Evolutionary conservation across 2,329 filamentous ascomycete species (phyloP).

Genomic region (Fusarium tanahbumbuense): DNA sequence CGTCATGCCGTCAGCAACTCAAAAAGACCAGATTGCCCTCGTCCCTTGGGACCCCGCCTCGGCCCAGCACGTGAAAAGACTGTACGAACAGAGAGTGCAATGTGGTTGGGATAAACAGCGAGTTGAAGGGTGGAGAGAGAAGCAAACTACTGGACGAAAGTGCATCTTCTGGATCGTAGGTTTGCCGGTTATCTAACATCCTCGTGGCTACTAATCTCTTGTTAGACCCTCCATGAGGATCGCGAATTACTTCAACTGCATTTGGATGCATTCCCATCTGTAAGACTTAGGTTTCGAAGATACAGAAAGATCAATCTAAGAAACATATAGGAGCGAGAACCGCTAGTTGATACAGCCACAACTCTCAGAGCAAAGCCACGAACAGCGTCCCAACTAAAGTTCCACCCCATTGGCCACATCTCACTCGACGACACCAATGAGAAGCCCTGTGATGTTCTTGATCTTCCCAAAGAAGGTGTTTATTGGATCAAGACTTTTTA

Average conservation of each 20-base stretch:
- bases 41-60: constrained; percentile 44
- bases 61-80: constrained; percentile 14
- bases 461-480: constrained; percentile 33
- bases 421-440: constrained; percentile 40
- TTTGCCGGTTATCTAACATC: accelerated
- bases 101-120: constrained; percentile 41
- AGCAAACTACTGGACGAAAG: constrained; percentile 34
- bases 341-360: constrained; percentile 33
- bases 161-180: constrained; percentile 46
- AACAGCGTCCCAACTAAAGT: constrained; percentile 18
- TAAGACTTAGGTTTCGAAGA: neutral
- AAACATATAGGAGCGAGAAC: constrained; percentile 13
- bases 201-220: neutral
- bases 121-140: constrained; percentile 31
- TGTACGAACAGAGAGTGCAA: constrained; percentile 33
- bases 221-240: constrained; percentile 26
- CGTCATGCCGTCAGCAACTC: constrained; percentile 16
- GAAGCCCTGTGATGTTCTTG: constrained; percentile 9
- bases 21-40: constrained; percentile 20
- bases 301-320: neutral
- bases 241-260: constrained; percentile 21
- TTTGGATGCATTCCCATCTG: constrained; percentile 30
- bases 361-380: constrained; percentile 31
- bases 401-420: constrained; percentile 43
- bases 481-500: constrained; percentile 51